These are phyloP conservation scores for Leccinum subrobustum DNA, from an alignment of 1,284 basidiomycete species.

Conservation along the genomic window DNA sequence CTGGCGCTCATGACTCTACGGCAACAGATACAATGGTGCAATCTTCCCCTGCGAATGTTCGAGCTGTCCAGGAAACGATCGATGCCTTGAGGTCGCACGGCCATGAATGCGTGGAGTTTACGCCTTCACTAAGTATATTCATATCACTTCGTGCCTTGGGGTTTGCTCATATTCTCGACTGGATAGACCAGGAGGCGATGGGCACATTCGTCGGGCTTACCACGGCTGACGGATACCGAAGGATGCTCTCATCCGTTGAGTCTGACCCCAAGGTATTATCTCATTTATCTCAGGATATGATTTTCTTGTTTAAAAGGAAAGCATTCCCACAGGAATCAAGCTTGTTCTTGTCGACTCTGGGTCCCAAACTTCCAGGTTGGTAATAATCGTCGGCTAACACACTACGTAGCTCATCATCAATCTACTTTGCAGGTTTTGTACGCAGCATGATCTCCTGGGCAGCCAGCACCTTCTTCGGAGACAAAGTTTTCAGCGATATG, in stretches of 20 bases:
- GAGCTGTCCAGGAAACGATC: constrained; percentile 79
- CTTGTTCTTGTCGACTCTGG: constrained; percentile 58
- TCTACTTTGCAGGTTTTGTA: constrained; percentile 43
- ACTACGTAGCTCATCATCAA: background rate
- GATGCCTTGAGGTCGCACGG: constrained; percentile 64
- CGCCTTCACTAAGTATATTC: constrained; percentile 47
- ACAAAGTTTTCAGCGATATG: constrained; percentile 51
- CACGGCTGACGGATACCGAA: constrained; percentile 77
- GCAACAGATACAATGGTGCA: constrained; percentile 60
- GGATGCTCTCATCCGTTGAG: constrained; percentile 63
- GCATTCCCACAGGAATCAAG: constrained; percentile 46
- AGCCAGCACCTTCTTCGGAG: constrained; percentile 49
- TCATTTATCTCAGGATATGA: background rate
- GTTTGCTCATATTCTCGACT: background rate
- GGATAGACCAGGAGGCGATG: constrained; percentile 50
- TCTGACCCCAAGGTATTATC: constrained; percentile 64
- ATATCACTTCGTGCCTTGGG: background rate
- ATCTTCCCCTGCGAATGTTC: constrained; percentile 75
- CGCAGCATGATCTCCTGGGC: constrained; percentile 50
- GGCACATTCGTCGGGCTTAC: constrained; percentile 68
- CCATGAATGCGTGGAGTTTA: constrained; percentile 77
- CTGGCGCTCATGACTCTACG: background rate
- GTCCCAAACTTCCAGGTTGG: constrained; percentile 59
- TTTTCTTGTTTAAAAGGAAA: background rate
- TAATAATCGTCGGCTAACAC: background rate